Conservation (phyloP, 2,329 filamentous ascomycete species). For the Pseudogymnoascus pannorum region DNA sequence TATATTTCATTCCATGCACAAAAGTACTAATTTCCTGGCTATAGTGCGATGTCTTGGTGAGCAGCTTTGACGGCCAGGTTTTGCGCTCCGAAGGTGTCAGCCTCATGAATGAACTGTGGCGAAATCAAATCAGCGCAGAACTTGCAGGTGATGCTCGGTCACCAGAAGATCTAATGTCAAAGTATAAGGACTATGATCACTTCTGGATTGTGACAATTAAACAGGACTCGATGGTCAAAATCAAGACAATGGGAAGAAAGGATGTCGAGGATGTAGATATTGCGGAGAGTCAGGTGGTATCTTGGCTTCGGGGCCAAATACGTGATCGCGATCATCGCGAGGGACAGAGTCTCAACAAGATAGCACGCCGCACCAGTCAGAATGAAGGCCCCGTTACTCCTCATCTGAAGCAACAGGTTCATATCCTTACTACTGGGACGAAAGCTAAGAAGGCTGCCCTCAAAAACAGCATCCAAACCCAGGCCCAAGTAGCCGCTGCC, state of each 20-base stretch:
- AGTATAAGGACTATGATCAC: constrained; percentile 70
- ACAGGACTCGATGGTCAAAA: constrained; percentile 66
- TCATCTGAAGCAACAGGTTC: constrained; percentile 63
- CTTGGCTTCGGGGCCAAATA: constrained; percentile 74
- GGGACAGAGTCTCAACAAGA: constrained; percentile 37
- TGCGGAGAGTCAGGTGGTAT: constrained; percentile 61
- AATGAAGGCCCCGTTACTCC: constrained; percentile 17
- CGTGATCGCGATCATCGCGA: constrained; percentile 67
- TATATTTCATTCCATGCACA: background rate
- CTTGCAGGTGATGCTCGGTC: constrained; percentile 72
- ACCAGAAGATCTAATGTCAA: constrained; percentile 69
- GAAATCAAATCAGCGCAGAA: constrained; percentile 79
- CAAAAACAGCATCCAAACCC: constrained; percentile 69
- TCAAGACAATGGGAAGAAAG: constrained; percentile 69
- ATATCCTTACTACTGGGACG: constrained; percentile 75
- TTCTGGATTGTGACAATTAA: constrained; percentile 88
- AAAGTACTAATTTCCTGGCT: constrained; percentile 9
- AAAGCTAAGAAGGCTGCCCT: constrained; percentile 89
- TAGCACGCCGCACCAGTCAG: constrained; percentile 23
- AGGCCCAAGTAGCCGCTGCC: constrained; percentile 53
- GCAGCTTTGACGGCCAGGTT: constrained; percentile 73
- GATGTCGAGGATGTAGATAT: constrained; percentile 72
- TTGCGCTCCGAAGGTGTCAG: constrained; percentile 71
- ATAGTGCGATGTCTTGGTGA: constrained; percentile 81
- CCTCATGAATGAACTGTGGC: constrained; percentile 72